Evolutionary conservation across 1,284 basidiomycete species (phyloP), one percentile per base, ranked within the genome.

Genomic region (Leccinum pachyderme): DNA sequence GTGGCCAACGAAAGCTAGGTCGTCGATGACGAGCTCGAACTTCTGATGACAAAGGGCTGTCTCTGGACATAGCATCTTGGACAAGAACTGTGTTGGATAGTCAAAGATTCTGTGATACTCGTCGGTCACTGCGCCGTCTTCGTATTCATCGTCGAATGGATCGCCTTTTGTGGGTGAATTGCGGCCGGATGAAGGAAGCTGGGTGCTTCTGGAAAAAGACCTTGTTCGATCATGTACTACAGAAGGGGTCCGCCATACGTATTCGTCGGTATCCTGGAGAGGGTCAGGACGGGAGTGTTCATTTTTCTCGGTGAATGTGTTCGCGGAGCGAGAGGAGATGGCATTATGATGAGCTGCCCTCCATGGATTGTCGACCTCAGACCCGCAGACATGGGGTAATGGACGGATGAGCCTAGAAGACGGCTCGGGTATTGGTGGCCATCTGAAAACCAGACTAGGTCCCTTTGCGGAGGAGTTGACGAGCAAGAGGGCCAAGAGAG

Each of bases 1-100:
- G 71, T 98, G 95, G 0, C 96, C 96, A 39, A 98, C 80, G 68
- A 98, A 98, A 2, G 87, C 91, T n/a, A 98, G 80, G 64, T 95
- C 90, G 65, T 98, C 95, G 22, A 98, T 87, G 45, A 91, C 73
- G 28, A 99, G 81, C 70, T 97, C 95, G 67, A 98, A 98, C 67
- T 93, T 93, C 69, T 94, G 92, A 72, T 98, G 93, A 67, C 94
- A 97, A 68, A 95, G 83, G 15, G 87, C 80, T 29, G 77, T 75
- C 45, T 87, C 83, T 0, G 95, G 94, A 57, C 88, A 90, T 7
- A 98, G 79, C 58, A 97, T 77, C 51, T 82, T 83, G 25, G 92
- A 91, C 31, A 98, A 79, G 63, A 94, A 90, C 58, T 89, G 86
- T 12, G 88, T 76, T 7, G 87, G 83, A 71, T 93, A 97, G 5